Percentiles rank a stretch among this genome's conserved stretches.
Evolutionary conservation across 805 yeast genomes (phyloP).

Genomic region (Teunomyces funiuensis): DNA sequence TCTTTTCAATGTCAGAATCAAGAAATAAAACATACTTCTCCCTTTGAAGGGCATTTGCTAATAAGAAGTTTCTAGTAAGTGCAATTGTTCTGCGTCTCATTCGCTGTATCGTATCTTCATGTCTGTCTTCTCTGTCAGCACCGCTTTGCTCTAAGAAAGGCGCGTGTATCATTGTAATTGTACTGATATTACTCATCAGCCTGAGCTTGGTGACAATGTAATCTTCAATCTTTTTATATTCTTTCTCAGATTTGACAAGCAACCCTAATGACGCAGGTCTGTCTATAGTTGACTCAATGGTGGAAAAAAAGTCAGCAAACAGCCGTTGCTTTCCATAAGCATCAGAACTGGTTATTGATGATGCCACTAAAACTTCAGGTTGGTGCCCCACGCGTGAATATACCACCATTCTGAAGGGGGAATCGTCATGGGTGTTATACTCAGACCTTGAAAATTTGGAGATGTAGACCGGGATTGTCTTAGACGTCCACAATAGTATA

Average conservation of each 20-base stretch:
- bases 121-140: conserved; percentile 22
- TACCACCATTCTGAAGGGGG: background rate
- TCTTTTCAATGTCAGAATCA: conserved; percentile 35
- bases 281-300: conserved; percentile 17
- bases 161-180: conserved; percentile 30
- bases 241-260: conserved; percentile 28
- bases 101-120: conserved; percentile 30
- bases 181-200: background rate
- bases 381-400: background rate
- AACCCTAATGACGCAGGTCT: conserved; percentile 24
- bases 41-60: conserved; percentile 23
- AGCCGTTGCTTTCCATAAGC: conserved; percentile 35
- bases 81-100: conserved; percentile 37
- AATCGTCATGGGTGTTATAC: background rate
- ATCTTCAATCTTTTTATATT: conserved; percentile 20
- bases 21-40: conserved; percentile 37
- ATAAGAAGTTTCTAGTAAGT: conserved; percentile 34
- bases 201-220: conserved; percentile 15
- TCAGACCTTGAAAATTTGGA: background rate
- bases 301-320: conserved; percentile 32
- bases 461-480: background rate
- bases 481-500: background rate
- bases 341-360: conserved; percentile 8
- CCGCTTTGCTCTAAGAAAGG: conserved; percentile 32
- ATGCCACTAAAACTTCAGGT: background rate